A percentile compares a stretch with the other conserved stretches of the same genome.
phyloP scores from a whole-genome alignment of 768 basidiomycete species.

The Bullera alba region DNA sequence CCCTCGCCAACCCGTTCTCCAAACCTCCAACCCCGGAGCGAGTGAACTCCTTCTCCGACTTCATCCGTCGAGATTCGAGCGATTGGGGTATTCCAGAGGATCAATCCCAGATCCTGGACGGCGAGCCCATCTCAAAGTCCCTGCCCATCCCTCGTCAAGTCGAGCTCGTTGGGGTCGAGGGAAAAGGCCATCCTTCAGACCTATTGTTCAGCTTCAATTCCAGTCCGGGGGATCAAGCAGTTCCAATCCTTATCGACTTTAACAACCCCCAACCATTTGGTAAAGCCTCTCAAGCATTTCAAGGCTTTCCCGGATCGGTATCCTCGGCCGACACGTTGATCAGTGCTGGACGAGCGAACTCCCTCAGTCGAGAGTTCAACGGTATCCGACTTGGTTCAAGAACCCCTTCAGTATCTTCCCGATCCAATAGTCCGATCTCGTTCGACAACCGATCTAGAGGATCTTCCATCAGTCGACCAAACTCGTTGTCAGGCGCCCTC shows the following conservation, averaged over 20 bases:
- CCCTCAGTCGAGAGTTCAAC: conserved; percentile 1
- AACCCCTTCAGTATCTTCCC: neutral
- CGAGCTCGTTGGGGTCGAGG: neutral
- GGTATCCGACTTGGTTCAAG: conserved; percentile 2
- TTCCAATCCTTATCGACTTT: conserved; percentile 9
- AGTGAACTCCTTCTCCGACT: conserved; percentile 1
- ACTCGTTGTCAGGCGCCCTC: conserved; percentile 2
- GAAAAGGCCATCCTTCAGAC: neutral
- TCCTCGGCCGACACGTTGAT: neutral
- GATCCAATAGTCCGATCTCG: neutral
- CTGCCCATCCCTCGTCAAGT: neutral
- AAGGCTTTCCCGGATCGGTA: neutral
- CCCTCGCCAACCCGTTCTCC: conserved; percentile 5
- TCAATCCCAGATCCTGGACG: conserved; percentile 4
- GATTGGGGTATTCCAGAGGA: conserved; percentile 11
- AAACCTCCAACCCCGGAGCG: conserved; percentile 2
- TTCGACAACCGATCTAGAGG: neutral
- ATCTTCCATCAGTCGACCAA: neutral
- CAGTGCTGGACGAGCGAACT: neutral
- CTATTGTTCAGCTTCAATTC: conserved; percentile 5
- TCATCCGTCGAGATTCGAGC: neutral
- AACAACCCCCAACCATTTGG: conserved; percentile 2
- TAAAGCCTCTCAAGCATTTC: conserved; percentile 4
- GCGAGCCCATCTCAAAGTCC: conserved; percentile 5
- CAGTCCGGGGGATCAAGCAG: conserved; percentile 1